Conservation (phyloP, 2,329 filamentous ascomycete genomes). For the Neofusicoccum laricinum region DNA sequence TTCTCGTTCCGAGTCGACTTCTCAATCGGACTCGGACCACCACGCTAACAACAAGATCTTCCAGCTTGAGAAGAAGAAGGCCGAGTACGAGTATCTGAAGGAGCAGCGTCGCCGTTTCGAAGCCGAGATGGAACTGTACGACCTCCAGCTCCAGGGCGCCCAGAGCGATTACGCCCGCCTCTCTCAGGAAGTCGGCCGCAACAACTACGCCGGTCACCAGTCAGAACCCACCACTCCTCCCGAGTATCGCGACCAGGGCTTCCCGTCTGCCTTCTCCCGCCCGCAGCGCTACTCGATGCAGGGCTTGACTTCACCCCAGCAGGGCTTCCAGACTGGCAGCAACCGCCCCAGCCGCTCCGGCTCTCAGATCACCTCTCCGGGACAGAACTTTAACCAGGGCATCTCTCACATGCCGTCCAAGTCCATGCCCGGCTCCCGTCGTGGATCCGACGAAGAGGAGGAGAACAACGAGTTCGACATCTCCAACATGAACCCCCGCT, state of each 20-base stretch:
- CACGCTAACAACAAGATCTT: conserved; percentile 11
- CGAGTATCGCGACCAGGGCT: conserved; percentile 80
- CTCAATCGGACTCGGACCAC: neutral
- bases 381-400: conserved; percentile 56
- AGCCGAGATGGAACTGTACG: conserved; percentile 85
- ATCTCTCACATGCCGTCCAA: conserved; percentile 71
- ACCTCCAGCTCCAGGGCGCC: conserved; percentile 78
- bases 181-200: conserved; percentile 68
- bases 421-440: conserved; percentile 80
- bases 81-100: conserved; percentile 86
- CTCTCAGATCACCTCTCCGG: conserved; percentile 77
- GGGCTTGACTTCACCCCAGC: conserved; percentile 73
- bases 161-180: conserved; percentile 83
- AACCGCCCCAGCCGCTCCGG: conserved; percentile 70
- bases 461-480: conserved; percentile 76
- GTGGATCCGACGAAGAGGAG: conserved; percentile 83
- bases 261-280: conserved; percentile 76
- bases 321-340: conserved; percentile 40
- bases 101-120: conserved; percentile 89
- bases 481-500: conserved; percentile 41
- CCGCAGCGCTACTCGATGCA: conserved; percentile 88
- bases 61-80: conserved; percentile 89
- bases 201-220: conserved; percentile 60
- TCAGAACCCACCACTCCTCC: conserved; percentile 96
- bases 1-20: neutral